phyloP scores from a whole-genome alignment of 495 filamentous ascomycete genomes.

The Lasiosphaeria miniovina region DNA sequence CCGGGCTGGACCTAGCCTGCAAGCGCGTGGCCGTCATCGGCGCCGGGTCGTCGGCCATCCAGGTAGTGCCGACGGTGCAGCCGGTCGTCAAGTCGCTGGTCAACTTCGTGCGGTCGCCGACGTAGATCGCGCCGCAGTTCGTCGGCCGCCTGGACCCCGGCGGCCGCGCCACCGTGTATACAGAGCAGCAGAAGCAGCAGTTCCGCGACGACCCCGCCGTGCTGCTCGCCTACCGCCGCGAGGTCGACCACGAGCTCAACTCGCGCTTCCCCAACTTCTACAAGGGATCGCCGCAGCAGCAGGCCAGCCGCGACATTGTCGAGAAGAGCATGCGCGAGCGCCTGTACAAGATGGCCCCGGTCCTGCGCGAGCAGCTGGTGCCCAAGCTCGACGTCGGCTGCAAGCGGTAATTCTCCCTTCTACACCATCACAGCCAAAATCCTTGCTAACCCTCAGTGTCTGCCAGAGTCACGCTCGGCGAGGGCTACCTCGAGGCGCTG shows the following conservation, averaged over 20 bases:
- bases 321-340: constrained; percentile 29
- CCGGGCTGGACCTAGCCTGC: constrained; percentile 39
- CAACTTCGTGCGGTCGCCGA: constrained; percentile 52
- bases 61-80: constrained; percentile 52
- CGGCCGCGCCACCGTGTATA: constrained; percentile 12
- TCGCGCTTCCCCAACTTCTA: constrained; percentile 37
- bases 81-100: constrained; percentile 35
- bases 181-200: constrained; percentile 28
- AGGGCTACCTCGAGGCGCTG: constrained; percentile 59
- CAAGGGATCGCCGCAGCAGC: constrained; percentile 29
- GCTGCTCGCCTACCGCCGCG: constrained; percentile 24
- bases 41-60: constrained; percentile 43
- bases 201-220: constrained; percentile 28
- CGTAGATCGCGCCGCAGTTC: constrained; percentile 54
- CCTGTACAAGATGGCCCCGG: constrained; percentile 25
- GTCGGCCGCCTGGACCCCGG: constrained; percentile 26
- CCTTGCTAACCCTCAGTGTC: neutral
- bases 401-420: constrained; percentile 26
- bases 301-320: constrained; percentile 9
- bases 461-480: constrained; percentile 53
- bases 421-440: neutral
- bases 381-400: constrained; percentile 60
- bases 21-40: constrained; percentile 44
- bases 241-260: constrained; percentile 32
- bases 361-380: constrained; percentile 37